These are phyloP conservation scores for Phoma sp. DNA, from an alignment of 2,329 filamentous ascomycete genomes.

Conservation along the genomic window DNA sequence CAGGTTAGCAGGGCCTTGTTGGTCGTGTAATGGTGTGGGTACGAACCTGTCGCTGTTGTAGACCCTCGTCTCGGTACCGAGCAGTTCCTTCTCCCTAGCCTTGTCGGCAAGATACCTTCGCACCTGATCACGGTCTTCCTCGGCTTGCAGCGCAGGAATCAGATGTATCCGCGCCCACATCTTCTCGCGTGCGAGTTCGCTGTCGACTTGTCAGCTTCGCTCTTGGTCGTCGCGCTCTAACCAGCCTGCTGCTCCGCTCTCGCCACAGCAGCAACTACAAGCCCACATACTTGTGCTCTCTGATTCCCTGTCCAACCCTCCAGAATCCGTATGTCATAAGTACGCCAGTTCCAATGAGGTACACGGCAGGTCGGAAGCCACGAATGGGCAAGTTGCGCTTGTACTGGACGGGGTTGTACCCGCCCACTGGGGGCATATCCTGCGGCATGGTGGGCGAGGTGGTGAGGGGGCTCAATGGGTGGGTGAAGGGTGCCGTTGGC, in stretches of 20 bases:
- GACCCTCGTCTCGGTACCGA: slow-evolving; percentile 82
- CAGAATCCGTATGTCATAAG: slow-evolving; percentile 93
- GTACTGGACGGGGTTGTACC: slow-evolving; percentile 97
- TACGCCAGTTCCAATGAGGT: slow-evolving; percentile 76
- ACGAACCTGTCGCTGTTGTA: slow-evolving; percentile 88
- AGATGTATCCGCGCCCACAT: slow-evolving; percentile 97
- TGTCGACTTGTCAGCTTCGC: slow-evolving; percentile 51
- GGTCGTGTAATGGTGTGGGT: neutral
- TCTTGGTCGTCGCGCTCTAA: neutral
- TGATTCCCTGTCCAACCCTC: slow-evolving; percentile 78
- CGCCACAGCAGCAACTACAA: neutral
- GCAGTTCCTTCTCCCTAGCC: slow-evolving; percentile 85
- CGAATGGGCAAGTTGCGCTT: slow-evolving; percentile 94
- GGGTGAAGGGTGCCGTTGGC: slow-evolving; percentile 25
- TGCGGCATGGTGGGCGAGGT: slow-evolving; percentile 76
- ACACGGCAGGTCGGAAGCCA: slow-evolving; percentile 83
- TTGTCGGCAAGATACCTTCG: slow-evolving; percentile 85
- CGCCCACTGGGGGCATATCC: slow-evolving; percentile 94
- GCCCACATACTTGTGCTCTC: slow-evolving; percentile 82
- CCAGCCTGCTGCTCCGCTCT: neutral
- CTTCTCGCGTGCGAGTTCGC: slow-evolving; percentile 94
- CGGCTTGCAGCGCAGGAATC: slow-evolving; percentile 90
- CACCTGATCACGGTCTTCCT: slow-evolving; percentile 95
- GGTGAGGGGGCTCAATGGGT: slow-evolving; percentile 38
- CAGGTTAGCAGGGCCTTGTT: slow-evolving; percentile 11